These are phyloP conservation scores for Rossbeevera mucosa DNA, from an alignment of 768 basidiomycete genomes.

Conservation along the genomic window DNA sequence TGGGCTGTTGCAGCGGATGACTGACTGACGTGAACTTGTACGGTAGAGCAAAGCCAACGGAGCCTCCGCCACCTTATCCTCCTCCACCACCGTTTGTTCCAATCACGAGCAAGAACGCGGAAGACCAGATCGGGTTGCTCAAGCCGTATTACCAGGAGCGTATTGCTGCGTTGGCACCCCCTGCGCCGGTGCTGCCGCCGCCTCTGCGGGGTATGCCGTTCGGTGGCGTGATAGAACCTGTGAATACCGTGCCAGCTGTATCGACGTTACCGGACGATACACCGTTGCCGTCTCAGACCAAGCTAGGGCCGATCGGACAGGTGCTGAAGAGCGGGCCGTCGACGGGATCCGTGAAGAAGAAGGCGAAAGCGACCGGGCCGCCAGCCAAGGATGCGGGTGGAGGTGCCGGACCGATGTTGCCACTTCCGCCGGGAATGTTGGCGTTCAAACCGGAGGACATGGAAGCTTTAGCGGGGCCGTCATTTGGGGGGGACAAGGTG, in stretches of 20 bases:
- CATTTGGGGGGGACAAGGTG: constrained; percentile 11
- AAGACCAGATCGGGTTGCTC: constrained; percentile 82
- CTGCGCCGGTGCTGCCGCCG: constrained; percentile 13
- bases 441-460: constrained; percentile 17
- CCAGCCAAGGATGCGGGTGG: constrained; percentile 21
- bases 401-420: constrained; percentile 13
- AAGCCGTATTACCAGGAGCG: constrained; percentile 66
- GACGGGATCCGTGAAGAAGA: constrained; percentile 59
- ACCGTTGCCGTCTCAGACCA: constrained; percentile 53
- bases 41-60: constrained; percentile 55
- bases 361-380: constrained; percentile 28
- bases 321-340: constrained; percentile 50
- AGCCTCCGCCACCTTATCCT: constrained; percentile 80
- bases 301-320: constrained; percentile 78
- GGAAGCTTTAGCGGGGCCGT: constrained; percentile 14
- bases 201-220: constrained; percentile 15
- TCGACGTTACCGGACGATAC: constrained; percentile 60
- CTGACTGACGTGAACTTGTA: constrained; percentile 1
- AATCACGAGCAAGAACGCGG: constrained; percentile 59
- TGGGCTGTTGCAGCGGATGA: not conserved
- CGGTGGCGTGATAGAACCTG: constrained; percentile 1
- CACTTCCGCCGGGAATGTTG: constrained; percentile 18
- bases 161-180: constrained; percentile 40
- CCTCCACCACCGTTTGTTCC: constrained; percentile 79
- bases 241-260: constrained; percentile 2